These are phyloP conservation scores for Russula sp. DNA, from an alignment of 768 basidiomycete species.

Conservation along the genomic window DNA sequence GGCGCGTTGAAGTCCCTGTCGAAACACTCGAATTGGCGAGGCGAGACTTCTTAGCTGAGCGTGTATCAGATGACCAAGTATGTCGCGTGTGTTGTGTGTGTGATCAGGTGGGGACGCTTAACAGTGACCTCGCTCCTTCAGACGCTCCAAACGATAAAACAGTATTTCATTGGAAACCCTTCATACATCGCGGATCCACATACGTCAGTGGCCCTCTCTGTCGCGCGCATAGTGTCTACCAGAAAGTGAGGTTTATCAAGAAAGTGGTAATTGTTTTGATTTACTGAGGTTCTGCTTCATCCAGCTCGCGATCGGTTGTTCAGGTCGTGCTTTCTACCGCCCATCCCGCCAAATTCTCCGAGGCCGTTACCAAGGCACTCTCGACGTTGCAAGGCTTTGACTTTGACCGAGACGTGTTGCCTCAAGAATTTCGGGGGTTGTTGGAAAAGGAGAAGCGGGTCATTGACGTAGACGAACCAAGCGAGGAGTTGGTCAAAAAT, in stretches of 20 bases:
- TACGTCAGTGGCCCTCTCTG: conserved; percentile 89
- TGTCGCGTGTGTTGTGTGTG: background rate
- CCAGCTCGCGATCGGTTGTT: conserved; percentile 41
- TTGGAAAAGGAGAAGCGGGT: conserved; percentile 71
- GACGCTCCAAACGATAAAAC: conserved; percentile 79
- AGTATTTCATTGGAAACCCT: conserved; percentile 47
- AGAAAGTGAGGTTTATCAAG: conserved; percentile 41
- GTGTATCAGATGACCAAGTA: conserved; percentile 80
- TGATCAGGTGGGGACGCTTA: background rate
- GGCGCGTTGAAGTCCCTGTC: conserved; percentile 66
- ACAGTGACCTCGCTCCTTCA: conserved; percentile 27
- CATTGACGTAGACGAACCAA: conserved; percentile 62
- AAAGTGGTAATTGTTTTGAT: background rate
- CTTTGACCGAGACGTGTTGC: conserved; percentile 77
- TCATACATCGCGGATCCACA: conserved; percentile 93
- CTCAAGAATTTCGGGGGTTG: conserved; percentile 75
- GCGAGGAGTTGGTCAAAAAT: conserved; percentile 66
- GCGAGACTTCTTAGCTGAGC: conserved; percentile 81
- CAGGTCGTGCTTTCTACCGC: conserved; percentile 91
- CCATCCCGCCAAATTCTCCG: conserved; percentile 95
- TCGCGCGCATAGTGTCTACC: conserved; percentile 53
- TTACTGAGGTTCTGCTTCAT: background rate
- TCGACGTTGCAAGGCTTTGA: conserved; percentile 48
- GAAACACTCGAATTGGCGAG: conserved; percentile 63
- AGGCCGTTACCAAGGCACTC: conserved; percentile 82